Base-by-base conservation (phyloP, 2,329 filamentous ascomycete species). In the Pseudomassariella vexata region DNA sequence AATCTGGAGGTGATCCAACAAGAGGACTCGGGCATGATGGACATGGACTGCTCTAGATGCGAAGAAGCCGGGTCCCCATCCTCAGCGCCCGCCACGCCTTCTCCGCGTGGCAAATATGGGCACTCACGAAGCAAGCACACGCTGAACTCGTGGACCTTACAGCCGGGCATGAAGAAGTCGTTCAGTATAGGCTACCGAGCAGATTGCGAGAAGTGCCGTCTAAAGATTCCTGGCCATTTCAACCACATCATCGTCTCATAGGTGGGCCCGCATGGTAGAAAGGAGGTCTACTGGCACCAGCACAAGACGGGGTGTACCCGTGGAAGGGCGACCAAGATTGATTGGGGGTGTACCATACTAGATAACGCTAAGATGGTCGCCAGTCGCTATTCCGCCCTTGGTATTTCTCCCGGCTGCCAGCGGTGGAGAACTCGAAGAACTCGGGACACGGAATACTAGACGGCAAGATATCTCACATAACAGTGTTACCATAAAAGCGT, bases 101-200 rank as follows among this genome's bases (percentile, higher is more conserved):
- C 67, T 6, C 67, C 70, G 1, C 63, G 64, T 5, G 61, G 70
- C 21, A 69, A 57, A 37, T 65, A 66, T 47, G 73, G 74, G 9
- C 74, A 79, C 47, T 68, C 66, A 9, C 66, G 74, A 32, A 76
- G 70, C 42, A 69, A 70, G 33, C 74, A 79, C 45, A 78, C 74
- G 0, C 56, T 78, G 35, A 75, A 76, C 49, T 67, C 65, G 35
- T 78, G 73, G 74, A 78, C 74, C 2, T 63, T 66, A 48, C 70
- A 77, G 39, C 72, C 73, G 0, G 73, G 74, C 42, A 77, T 76
- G 70, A 83, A 82, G 59, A 76, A 74, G 53, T 77, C 72, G 39
- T 82, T 88, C 54, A 84, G 81, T 47, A 86, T 88, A 75, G 84
- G 84, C 30, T 88, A 82, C 60, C 68, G 83, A 41, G 71, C 79